Conservation (phyloP, 345 rosid species). For the Pseudoturritis turrita region DNA sequence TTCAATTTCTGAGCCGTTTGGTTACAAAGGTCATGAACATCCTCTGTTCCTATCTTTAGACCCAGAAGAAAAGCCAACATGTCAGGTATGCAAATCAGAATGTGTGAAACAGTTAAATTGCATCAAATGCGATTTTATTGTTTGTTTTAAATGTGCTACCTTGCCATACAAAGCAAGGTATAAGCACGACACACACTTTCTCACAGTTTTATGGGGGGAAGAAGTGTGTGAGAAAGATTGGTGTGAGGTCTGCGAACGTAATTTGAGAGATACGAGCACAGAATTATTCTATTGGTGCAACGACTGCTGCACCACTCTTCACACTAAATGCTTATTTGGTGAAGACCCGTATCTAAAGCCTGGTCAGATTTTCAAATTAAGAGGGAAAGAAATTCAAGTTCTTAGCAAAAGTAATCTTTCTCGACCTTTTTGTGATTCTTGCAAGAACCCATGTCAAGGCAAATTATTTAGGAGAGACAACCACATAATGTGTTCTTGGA, state of each 20-base stretch:
- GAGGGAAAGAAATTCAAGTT: neutral
- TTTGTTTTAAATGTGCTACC: neutral
- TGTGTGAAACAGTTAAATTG: neutral
- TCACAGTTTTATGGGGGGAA: neutral
- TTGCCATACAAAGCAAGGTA: neutral
- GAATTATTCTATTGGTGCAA: neutral
- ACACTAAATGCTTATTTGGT: too few species aligned
- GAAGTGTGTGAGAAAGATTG: neutral
- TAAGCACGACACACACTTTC: neutral
- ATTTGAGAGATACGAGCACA: neutral
- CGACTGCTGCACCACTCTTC: too few species aligned
- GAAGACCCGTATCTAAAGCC: neutral
- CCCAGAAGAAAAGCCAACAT: neutral
- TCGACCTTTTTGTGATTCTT: neutral
- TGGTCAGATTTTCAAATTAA: neutral
- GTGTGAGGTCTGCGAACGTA: neutral
- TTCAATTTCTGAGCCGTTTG: neutral
- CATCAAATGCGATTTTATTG: neutral
- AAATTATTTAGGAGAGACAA: neutral
- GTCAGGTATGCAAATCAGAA: neutral
- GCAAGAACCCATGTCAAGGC: neutral
- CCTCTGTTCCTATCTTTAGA: neutral
- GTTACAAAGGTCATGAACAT: neutral
- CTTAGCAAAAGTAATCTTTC: neutral
- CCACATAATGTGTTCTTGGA: neutral